Percentiles rank a stretch among this genome's conserved stretches.
phyloP scores from a whole-genome alignment of 2,329 filamentous ascomycete species.

The Tothia fuscella region DNA sequence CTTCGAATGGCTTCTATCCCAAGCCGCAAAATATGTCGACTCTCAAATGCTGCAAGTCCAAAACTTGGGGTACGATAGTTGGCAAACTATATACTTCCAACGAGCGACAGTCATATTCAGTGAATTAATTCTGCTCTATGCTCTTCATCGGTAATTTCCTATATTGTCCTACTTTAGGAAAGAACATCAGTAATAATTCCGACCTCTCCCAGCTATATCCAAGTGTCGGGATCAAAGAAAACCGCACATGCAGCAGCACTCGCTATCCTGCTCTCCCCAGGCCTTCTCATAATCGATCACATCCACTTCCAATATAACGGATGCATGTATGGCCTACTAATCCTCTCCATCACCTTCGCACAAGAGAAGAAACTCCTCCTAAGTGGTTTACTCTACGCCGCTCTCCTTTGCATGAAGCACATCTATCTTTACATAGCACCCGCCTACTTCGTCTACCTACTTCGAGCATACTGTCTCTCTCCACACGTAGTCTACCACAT shows the following conservation, averaged over 20 bases:
- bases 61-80: slow-evolving; percentile 77
- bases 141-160: slow-evolving; percentile 60
- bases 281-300: slow-evolving; percentile 92
- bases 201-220: slow-evolving; percentile 56
- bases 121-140: slow-evolving; percentile 73
- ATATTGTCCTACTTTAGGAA: background rate
- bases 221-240: slow-evolving; percentile 60
- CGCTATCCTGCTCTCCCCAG: slow-evolving; percentile 82
- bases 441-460: slow-evolving; percentile 86
- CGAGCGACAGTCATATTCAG: slow-evolving; percentile 74
- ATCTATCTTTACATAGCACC: slow-evolving; percentile 95
- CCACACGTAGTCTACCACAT: slow-evolving; percentile 64
- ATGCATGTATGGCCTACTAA: slow-evolving; percentile 81
- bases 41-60: slow-evolving; percentile 69
- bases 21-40: slow-evolving; percentile 65
- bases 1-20: slow-evolving; percentile 88
- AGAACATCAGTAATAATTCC: slow-evolving; percentile 12
- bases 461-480: slow-evolving; percentile 81
- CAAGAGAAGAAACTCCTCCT: slow-evolving; percentile 60
- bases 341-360: slow-evolving; percentile 76
- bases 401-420: slow-evolving; percentile 86
- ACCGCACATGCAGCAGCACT: slow-evolving; percentile 77
- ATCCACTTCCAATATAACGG: slow-evolving; percentile 99
- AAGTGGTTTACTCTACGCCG: slow-evolving; percentile 75
- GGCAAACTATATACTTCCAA: slow-evolving; percentile 92